Evolutionary conservation across 805 yeast genomes (phyloP), one percentile per base, ranked within the genome.

Genomic region (Ogataea pini): DNA sequence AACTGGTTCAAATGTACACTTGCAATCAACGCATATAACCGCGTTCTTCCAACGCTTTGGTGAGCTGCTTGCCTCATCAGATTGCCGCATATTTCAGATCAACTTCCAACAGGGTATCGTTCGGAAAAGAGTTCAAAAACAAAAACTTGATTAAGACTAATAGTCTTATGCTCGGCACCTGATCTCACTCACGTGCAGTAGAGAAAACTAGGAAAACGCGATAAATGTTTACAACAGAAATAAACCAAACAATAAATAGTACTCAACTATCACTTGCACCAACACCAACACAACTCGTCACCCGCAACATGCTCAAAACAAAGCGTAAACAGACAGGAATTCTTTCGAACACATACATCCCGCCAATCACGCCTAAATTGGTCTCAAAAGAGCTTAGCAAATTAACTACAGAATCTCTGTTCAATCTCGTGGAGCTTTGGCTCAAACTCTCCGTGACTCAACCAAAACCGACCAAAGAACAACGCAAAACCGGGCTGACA

Each of bases 391-490:
- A 65, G 41, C 48, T 69, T 10, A 33, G 53, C 2, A 60, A 56
- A 32, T 52, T 69, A 14, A 56, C 58, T 18, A 44, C 61, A 3
- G 65, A 60, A 20, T 65, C 72, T 0, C 54, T 65, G 13, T 59
- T 59, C 51, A 67, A 62, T 38, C 46, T 69, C 18, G 66, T 61
- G 3, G 57, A 61, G 16, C 54, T 67, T 2, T 69, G 73, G 73
- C 52, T 67, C 9, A 58, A 62, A 20, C 50, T 68, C 50, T 47
- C 65, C 2, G 56, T 58, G 0, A 62, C 69, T 2, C 69, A 64
- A 25, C 67, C 71, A 1, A 49, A 46, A 24, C 52, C 59, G 2
- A 37, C 60, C 0, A 55, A 49, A 16, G 58, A 52, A 9, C 62
- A 58, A 39, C 42, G 44, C 22, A 36, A 49, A n/a, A 18, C 44